Conservation (phyloP, 1,284 basidiomycete genomes). For the Entoloma clypeatum region DNA sequence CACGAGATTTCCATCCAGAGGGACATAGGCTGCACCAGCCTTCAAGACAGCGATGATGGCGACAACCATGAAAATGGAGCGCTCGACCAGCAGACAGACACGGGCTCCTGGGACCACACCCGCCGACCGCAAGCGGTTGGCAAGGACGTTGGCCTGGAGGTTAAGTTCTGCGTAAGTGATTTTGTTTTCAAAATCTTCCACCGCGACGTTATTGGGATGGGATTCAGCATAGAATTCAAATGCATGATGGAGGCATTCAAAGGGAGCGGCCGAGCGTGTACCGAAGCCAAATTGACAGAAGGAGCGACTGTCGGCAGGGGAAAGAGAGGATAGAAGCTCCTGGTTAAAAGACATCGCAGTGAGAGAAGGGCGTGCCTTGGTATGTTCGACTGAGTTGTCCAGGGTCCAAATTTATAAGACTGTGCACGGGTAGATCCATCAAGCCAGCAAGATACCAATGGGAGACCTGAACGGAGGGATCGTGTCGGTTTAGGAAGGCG, state of each 20-base stretch:
- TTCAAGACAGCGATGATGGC: conserved; percentile 54
- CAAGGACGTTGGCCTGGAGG: conserved; percentile 45
- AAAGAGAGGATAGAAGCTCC: too few relatives aligned
- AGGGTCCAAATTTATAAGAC: too few relatives aligned
- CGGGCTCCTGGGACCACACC: conserved; percentile 45
- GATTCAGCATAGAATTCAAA: conserved; percentile 42
- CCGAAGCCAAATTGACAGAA: conserved; percentile 46
- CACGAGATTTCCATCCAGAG: conserved; percentile 53
- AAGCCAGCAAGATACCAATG: too few relatives aligned
- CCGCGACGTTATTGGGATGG: conserved; percentile 42
- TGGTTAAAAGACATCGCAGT: too few relatives aligned
- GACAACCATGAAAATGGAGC: conserved; percentile 51
- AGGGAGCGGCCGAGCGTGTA: conserved; percentile 32
- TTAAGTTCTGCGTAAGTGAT: conserved; percentile 52
- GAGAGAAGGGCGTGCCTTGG: too few relatives aligned
- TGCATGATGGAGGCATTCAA: conserved; percentile 50
- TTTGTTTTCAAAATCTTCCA: conserved; percentile 42
- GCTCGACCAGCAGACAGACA: conserved; percentile 49
- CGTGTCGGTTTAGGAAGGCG: too few relatives aligned
- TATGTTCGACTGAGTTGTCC: too few relatives aligned
- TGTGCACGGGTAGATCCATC: too few relatives aligned
- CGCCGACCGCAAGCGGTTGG: conserved; percentile 36
- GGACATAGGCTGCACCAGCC: conserved; percentile 54
- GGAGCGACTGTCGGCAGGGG: conserved; percentile 36
- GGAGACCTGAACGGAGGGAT: too few relatives aligned